A percentile compares a stretch with the other conserved stretches of the same genome.
These are phyloP conservation scores for Dioszegia aurantiaca DNA, from an alignment of 768 basidiomycete species.

Conservation along the genomic window DNA sequence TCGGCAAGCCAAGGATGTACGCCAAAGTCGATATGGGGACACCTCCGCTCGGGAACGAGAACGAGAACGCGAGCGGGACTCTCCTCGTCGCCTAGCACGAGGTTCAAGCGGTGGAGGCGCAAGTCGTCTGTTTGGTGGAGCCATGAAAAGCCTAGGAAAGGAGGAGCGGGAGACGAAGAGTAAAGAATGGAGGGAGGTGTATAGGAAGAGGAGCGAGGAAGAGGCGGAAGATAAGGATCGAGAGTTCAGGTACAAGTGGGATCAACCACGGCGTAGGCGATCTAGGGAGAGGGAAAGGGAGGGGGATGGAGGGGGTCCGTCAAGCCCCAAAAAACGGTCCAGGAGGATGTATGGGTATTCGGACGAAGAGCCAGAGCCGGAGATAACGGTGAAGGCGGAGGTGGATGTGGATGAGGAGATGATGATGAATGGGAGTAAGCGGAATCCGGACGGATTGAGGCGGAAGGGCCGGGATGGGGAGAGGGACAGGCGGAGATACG, in stretches of 20 bases:
- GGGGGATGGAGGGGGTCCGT: constrained; percentile 21
- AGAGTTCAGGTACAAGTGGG: constrained; percentile 3
- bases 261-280: constrained; percentile 15
- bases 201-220: constrained; percentile 25
- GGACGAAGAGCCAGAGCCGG: constrained; percentile 18
- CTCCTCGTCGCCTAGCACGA: neutral
- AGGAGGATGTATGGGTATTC: constrained; percentile 22
- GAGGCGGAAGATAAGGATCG: constrained; percentile 13
- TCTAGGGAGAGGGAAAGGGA: constrained; percentile 12
- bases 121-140: constrained; percentile 44
- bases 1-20: constrained; percentile 40
- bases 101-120: constrained; percentile 12
- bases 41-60: neutral
- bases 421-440: constrained; percentile 3
- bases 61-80: constrained; percentile 3
- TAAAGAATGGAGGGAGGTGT: constrained; percentile 13
- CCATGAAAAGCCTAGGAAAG: constrained; percentile 26
- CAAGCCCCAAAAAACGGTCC: neutral
- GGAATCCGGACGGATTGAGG: constrained; percentile 21
- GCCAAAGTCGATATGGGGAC: constrained; percentile 20
- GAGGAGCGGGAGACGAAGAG: constrained; percentile 9
- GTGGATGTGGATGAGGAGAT: constrained; percentile 52
- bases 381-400: no score
- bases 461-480: constrained; percentile 49
- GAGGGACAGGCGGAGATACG: constrained; percentile 20